phyloP scores from a whole-genome alignment of 768 basidiomycete species.

The Leccinum boreale region DNA sequence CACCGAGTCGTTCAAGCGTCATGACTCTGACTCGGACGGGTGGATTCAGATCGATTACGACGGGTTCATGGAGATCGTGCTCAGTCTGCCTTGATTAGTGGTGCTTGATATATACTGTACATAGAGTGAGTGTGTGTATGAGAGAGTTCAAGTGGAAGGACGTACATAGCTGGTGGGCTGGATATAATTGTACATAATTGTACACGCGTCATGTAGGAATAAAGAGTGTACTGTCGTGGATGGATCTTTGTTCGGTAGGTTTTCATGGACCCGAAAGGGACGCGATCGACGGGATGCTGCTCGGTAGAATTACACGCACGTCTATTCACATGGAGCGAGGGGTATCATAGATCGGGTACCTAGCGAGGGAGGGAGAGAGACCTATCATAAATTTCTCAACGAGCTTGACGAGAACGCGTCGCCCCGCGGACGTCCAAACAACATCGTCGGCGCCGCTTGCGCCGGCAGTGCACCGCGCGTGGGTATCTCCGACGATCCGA shows the following conservation, averaged over 20 bases:
- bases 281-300: not conserved
- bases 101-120: not conserved
- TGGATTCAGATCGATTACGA: conserved; percentile 55
- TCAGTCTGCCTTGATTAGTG: conserved; percentile 40
- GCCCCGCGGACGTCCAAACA: conserved; percentile 31
- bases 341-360: not conserved
- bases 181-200: not conserved
- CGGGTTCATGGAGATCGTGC: conserved; percentile 49
- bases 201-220: conserved; percentile 11
- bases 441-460: conserved; percentile 16
- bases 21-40: conserved; percentile 62
- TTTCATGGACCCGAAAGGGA: not conserved
- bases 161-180: not conserved
- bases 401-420: conserved; percentile 30
- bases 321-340: not conserved
- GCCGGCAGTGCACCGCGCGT: conserved; percentile 23
- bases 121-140: not conserved
- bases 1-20: conserved; percentile 62
- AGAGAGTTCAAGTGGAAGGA: not conserved
- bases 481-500: conserved; percentile 39
- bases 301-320: not conserved
- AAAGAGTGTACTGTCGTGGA: not conserved
- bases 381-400: conserved; percentile 14
- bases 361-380: not conserved
- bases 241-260: not conserved